Base-by-base conservation (phyloP, 2,329 filamentous ascomycete genomes). In the Fusarium hostae region DNA sequence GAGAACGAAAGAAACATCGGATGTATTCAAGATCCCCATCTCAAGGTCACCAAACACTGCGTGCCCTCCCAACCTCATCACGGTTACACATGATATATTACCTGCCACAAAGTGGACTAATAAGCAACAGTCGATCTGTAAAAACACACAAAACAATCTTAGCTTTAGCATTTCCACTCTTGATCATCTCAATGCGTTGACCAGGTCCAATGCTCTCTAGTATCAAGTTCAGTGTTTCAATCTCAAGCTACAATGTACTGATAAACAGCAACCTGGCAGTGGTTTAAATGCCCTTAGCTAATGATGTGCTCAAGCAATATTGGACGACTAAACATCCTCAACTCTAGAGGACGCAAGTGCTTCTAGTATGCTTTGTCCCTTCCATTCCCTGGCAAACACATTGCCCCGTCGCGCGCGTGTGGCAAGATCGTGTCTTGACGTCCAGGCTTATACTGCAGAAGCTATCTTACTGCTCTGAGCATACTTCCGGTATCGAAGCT, bases 191-290 rank as follows among this genome's bases (percentile, higher is more conserved):
- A 24, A 18, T 32, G 34, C 18, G 32, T 43, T 22, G 11, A 20
- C 15, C 28, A 20, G 18, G 18, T 28, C 56, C n/a, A 16, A 51
- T 61, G 39, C 28, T 44, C 26, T 65, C 41, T 22, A 39, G 35
- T 37, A 16, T 50, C 20, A 58, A 61, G 34, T 68, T 41, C n/a
- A 51, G 39, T 54, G 41, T 48, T 65, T 70, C 44, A 51, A 28
- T 61, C 51, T 69, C 24, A 39, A 58, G 50, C 41, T 72, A 69
- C 40, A 68, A 34, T 41, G 16, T 44, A 54, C 54, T 54, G 55
- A 55, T 26, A 34, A 26, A 37, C 39, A 57, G 40, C 59, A 45
- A 60, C 44, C 41, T 64, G 37, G 40, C 26, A 24, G 37, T 28
- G 47, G 56, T 34, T 20, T 34, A 57, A 43, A 60, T 72, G 44